Conservation (phyloP, 163 green algal species). For the Chlorella variabilis region DNA sequence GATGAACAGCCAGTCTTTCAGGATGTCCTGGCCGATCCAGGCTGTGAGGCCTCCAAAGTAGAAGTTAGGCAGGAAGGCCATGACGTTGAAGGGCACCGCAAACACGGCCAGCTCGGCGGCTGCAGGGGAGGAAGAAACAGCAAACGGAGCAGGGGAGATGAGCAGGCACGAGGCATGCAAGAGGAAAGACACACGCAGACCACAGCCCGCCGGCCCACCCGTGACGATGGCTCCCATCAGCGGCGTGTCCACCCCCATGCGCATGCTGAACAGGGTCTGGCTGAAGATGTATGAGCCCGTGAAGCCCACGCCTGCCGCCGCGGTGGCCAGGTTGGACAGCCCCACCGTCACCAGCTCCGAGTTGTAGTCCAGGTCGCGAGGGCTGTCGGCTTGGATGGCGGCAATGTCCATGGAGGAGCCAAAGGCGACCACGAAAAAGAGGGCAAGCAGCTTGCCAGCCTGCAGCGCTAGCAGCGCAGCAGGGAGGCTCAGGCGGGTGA, state of each 20-base stretch:
- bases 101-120: conserved; percentile 70
- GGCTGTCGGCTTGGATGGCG: conserved; percentile 55
- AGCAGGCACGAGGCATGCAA: too few relatives aligned
- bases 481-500: too few relatives aligned
- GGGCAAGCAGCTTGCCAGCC: conserved; percentile 52
- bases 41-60: conserved; percentile 82
- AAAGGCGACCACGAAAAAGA: conserved; percentile 88
- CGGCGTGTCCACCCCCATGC: conserved; percentile 62
- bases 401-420: conserved; percentile 82
- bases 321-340: conserved; percentile 53
- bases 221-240: conserved; percentile 72
- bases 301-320: conserved; percentile 51
- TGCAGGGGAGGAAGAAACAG: neutral
- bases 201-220: neutral
- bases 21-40: conserved; percentile 84
- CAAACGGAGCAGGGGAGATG: too few relatives aligned
- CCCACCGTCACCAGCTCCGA: conserved; percentile 81
- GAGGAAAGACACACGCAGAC: too few relatives aligned
- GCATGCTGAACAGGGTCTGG: conserved; percentile 82
- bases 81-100: conserved; percentile 66
- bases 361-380: conserved; percentile 83
- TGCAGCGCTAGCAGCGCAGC: neutral
- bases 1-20: conserved; percentile 51
- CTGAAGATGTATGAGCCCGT: conserved; percentile 74
- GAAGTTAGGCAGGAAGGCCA: conserved; percentile 83